Percentiles rank a stretch among this genome's conserved stretches.
Conservation (phyloP, 2,329 filamentous ascomycete genomes). For the Parastagonospora avenae region DNA sequence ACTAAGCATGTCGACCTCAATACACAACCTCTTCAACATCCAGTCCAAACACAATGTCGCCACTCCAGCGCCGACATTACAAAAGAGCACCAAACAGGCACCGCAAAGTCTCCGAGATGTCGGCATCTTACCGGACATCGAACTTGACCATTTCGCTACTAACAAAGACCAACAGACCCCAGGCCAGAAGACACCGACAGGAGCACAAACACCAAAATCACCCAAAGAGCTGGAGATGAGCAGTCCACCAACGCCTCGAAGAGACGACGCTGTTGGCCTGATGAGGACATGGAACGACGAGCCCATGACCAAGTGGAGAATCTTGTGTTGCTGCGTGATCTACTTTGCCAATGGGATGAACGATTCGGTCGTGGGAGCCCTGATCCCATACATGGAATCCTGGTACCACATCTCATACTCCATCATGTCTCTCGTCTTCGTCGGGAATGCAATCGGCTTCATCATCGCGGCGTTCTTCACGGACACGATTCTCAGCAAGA, state of each 20-base stretch:
- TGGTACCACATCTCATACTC: slow-evolving; percentile 79
- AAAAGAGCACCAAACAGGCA: slow-evolving; percentile 23
- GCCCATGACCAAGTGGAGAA: slow-evolving; percentile 71
- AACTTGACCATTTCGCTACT: slow-evolving; percentile 39
- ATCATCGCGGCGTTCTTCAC: slow-evolving; percentile 72
- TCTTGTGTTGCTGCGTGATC: slow-evolving; percentile 67
- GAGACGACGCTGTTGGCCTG: slow-evolving; percentile 50
- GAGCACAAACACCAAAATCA: slow-evolving; percentile 35
- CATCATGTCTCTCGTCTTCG: slow-evolving; percentile 80
- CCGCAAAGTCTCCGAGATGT: slow-evolving; percentile 18
- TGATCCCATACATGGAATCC: slow-evolving; percentile 80
- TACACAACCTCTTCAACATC: slow-evolving; percentile 52
- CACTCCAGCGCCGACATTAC: slow-evolving; percentile 46
- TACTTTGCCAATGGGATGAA: slow-evolving; percentile 73
- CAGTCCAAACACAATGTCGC: slow-evolving; percentile 44
- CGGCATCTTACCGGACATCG: slow-evolving; percentile 33
- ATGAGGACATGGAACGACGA: slow-evolving; percentile 63
- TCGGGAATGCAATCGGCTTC: slow-evolving; percentile 78
- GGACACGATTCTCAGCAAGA: slow-evolving; percentile 64
- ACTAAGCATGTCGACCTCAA: slow-evolving; percentile 22
- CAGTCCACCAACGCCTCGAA: slow-evolving; percentile 54
- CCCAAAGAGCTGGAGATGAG: slow-evolving; percentile 60
- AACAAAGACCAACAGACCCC: slow-evolving; percentile 16
- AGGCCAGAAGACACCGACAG: slow-evolving; percentile 10
- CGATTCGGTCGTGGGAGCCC: slow-evolving; percentile 74